These are phyloP conservation scores for Aspergillus luchuensis DNA, from an alignment of 2,329 filamentous ascomycete species.

Conservation along the genomic window DNA sequence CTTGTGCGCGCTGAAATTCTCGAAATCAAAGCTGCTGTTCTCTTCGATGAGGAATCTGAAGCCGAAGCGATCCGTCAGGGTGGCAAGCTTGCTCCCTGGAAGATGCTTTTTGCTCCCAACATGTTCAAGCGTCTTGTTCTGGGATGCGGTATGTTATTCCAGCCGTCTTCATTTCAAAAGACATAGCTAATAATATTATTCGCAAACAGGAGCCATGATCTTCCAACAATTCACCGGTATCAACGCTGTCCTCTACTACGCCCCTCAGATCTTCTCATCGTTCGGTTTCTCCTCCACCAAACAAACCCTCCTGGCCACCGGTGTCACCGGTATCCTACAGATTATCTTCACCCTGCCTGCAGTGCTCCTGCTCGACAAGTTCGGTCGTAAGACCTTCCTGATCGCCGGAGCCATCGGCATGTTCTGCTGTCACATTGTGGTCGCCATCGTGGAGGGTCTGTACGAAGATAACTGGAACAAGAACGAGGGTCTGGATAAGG, in stretches of 20 bases:
- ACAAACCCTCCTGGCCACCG: slow-evolving; percentile 29
- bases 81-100: slow-evolving; percentile 27
- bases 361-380: slow-evolving; percentile 40
- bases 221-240: slow-evolving; percentile 55
- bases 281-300: slow-evolving; percentile 30
- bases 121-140: slow-evolving; percentile 31
- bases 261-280: slow-evolving; percentile 32
- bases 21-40: slow-evolving; percentile 77
- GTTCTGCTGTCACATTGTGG: slow-evolving; percentile 70
- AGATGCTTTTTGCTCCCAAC: slow-evolving; percentile 31
- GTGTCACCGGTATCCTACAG: slow-evolving; percentile 34
- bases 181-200: slow-evolving; percentile 44
- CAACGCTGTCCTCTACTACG: slow-evolving; percentile 47
- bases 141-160: slow-evolving; percentile 22
- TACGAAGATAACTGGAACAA: slow-evolving; percentile 59
- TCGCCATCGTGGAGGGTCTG: slow-evolving; percentile 53
- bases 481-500: slow-evolving; percentile 45
- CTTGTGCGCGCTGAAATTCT: slow-evolving; percentile 74
- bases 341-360: slow-evolving; percentile 41
- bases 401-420: slow-evolving; percentile 64
- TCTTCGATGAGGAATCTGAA: slow-evolving; percentile 74
- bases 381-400: slow-evolving; percentile 41
- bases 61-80: slow-evolving; percentile 49
- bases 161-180: neutral
- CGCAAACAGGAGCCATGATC: slow-evolving; percentile 31